Evolutionary conservation across 345 rosid species (phyloP), one percentile per base, ranked within the genome.

Genomic region (Rubroshorea leprosula): DNA sequence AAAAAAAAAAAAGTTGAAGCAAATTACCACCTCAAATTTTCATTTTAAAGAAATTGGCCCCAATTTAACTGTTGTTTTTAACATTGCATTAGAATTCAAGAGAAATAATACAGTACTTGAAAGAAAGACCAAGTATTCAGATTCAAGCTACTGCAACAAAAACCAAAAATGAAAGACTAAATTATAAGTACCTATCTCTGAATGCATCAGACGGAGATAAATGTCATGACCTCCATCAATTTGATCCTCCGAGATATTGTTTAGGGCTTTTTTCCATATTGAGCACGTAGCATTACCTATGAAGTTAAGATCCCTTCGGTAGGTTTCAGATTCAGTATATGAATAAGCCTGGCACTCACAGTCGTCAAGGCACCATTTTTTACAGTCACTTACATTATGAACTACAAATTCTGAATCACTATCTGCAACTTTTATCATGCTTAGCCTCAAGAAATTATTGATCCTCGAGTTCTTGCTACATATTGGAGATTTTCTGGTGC

Each of bases 341-440:
- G 76, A 74, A 61, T 66, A 78, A 0, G 80, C 82, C 49, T 57
- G 61, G 52, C 87, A 81, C 0, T 23, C 1, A 19, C 75, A 58
- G 2, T 6, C n/a, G 1, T 0, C 0, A 10, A 63, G 66, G 64
- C 85, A 81, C 23, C 2, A 0, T 0, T 4, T 14, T 45, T 0
- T 60, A 38, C 83, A 78, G 0, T 9, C 62, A 2, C 0, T 0
- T 24, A 31, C 64, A 46, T 6, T 22, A 0, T 3, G 2, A 46
- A 12, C 58, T 23, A 0, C 0, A 2, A 1, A 9, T 4, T 0
- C 0, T 0, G 10, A 13, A 1, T 27, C 69, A 8, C 55, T 4
- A 0, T 13, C 29, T 17, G 23, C 47, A 2, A 72, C 61, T 46
- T 23, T 72, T 69, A 68, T 47, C 58, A 13, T 66, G 12, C 22